Percentiles rank a stretch among this genome's conserved stretches.
Conservation (phyloP, 805 yeast genomes). For the Saccharomycopsis olivae region DNA sequence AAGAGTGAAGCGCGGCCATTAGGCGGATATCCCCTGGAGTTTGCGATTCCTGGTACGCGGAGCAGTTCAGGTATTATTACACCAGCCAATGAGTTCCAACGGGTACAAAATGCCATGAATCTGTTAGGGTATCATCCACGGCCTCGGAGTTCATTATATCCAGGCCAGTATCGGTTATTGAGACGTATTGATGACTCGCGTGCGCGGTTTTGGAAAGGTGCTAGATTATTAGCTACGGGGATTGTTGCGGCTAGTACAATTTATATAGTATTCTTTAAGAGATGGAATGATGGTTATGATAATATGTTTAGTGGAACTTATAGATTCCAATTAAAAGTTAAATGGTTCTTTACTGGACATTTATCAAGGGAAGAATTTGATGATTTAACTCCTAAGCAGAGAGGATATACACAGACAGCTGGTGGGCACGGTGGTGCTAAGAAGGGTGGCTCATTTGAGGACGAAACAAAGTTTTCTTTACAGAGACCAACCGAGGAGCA, state of each 20-base stretch:
- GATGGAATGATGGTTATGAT: conserved; percentile 82
- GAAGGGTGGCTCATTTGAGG: conserved; percentile 15
- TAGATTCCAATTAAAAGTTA: conserved; percentile 44
- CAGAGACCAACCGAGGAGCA: conserved; percentile 67
- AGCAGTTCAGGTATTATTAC: conserved; percentile 44
- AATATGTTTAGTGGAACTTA: conserved; percentile 63
- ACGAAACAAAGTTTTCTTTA: conserved; percentile 37
- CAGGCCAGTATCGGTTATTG: conserved; percentile 69
- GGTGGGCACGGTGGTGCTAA: conserved; percentile 30
- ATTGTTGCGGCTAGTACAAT: conserved; percentile 38
- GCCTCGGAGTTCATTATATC: conserved; percentile 62
- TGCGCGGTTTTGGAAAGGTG: conserved; percentile 46
- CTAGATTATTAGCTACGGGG: conserved; percentile 43
- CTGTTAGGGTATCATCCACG: conserved; percentile 67
- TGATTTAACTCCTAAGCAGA: conserved; percentile 43
- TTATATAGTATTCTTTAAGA: conserved; percentile 59
- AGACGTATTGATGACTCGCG: conserved; percentile 42
- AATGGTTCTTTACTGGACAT: conserved; percentile 43
- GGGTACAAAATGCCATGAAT: conserved; percentile 64
- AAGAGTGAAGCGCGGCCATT: conserved; percentile 69
- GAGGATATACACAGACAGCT: conserved; percentile 22
- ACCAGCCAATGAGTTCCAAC: conserved; percentile 53
- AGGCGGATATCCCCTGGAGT: conserved; percentile 81
- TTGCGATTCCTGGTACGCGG: conserved; percentile 50
- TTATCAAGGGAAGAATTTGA: conserved; percentile 50